These are phyloP conservation scores for Lasiosphaeria ovina DNA, from an alignment of 495 filamentous ascomycete species.

Conservation along the genomic window DNA sequence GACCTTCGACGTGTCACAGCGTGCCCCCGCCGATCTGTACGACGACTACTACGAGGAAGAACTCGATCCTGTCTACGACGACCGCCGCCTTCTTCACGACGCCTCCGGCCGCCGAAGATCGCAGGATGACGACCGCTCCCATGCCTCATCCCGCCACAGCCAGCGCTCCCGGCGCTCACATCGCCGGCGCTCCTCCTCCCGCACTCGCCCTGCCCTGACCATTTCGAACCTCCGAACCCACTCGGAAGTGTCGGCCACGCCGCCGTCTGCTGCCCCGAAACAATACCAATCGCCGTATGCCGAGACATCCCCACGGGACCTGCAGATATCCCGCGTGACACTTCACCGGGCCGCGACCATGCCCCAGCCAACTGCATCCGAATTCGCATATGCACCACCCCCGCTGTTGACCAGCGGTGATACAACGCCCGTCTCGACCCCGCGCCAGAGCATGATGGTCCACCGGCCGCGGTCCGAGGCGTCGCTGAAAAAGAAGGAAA, in stretches of 20 bases:
- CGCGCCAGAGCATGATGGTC: conserved; percentile 28
- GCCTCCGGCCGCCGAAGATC: conserved; percentile 27
- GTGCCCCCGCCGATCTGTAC: conserved; percentile 26
- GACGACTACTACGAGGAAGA: conserved; percentile 25
- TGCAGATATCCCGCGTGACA: conserved; percentile 37
- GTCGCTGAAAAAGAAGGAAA: conserved; percentile 50
- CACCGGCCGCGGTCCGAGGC: conserved; percentile 42
- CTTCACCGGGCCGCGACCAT: conserved; percentile 34
- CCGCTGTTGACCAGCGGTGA: conserved; percentile 5
- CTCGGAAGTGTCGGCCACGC: conserved; percentile 42
- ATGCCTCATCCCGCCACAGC: conserved; percentile 36
- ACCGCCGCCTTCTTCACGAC: conserved; percentile 22
- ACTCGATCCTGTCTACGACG: conserved; percentile 18
- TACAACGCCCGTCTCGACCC: conserved; percentile 18
- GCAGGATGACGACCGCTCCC: conserved; percentile 37
- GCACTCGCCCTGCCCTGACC: conserved; percentile 37
- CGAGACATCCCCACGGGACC: conserved; percentile 39
- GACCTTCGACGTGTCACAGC: conserved; percentile 40
- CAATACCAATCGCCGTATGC: conserved; percentile 43
- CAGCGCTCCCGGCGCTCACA: conserved; percentile 32
- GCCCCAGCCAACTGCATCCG: conserved; percentile 10
- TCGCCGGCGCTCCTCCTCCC: conserved; percentile 26
- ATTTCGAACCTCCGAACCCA: conserved; percentile 41
- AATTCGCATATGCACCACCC: neutral
- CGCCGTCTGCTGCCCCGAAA: conserved; percentile 40